Evolutionary conservation across 176 grass and related monocot species (phyloP), one percentile per base, ranked within the genome.

Genomic region (Lolium multiflorum): DNA sequence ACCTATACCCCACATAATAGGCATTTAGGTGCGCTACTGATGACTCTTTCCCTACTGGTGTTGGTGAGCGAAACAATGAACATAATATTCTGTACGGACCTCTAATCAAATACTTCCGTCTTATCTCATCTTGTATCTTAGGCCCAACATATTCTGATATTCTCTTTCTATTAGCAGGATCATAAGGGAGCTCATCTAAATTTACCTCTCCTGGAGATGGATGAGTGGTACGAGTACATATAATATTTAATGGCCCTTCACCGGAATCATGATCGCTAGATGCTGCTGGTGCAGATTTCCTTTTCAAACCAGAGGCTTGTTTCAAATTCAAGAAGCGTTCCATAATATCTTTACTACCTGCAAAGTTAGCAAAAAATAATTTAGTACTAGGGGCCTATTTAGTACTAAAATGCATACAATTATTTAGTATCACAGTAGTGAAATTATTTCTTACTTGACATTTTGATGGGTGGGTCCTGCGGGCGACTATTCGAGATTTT

Each of bases 31-130:
- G 28, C 28, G 28, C 28, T 28, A 28, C 28, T 28, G 28, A 28
- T 28, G 28, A 28, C 28, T 28, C 28, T 28, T 28, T 28, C 28
- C 28, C 28, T 28, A 28, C 28, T 28, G 28, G 28, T 28, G 28
- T 28, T 28, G 28, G 28, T 28, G 28, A 28, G 28, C 28, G 28
- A 28, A 28, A 28, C 28, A 28, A 28, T 28, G 28, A 28, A 28
- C 28, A 28, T 28, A 28, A 28, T 28, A 28, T 28, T 13, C 70
- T 73, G 22, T 22, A 46, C 5, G 70, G 70, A 24, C 39, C 77
- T 79, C 57, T 62, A 79, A 61, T 14, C n/a, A 79, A 24, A 79
- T 79, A 79, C n/a, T 62, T 78, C 1, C 39, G 57, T 5, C 39
- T 46, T 46, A 80, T 44, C 3, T 80, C 78, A 80, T 80, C 15